Evolutionary conservation across 768 basidiomycete genomes (phyloP), one percentile per base, ranked within the genome.

Genomic region (Suillus alpinus): DNA sequence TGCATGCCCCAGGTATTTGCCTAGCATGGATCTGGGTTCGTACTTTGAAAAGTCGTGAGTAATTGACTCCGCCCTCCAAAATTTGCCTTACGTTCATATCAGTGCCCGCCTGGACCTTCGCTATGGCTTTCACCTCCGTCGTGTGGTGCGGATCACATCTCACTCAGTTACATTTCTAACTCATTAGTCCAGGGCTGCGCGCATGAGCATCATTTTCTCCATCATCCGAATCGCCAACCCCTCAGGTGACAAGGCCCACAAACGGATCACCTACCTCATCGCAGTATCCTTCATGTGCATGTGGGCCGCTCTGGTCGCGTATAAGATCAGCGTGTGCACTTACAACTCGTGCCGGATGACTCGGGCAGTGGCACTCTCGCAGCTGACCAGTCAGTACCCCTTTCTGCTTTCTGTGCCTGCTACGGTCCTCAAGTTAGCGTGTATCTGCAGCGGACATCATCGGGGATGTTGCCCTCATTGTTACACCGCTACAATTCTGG

Each of bases 151-250:
- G 10, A 50, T 32, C 31, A 10, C 10, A 50, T 31, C 10, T 32
- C 10, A n/a, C 10, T n/a, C 31, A 9, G 31, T 31, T 12, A 32
- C 10, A n/a, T 12, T 32, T 32, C 10, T 6, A 32, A 32, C 18
- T 20, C 20, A 56, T 16, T 36, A 36, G 26, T 26, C 20, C 37
- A 59, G 58, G 58, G 58, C 58, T 29, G 47, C 49, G 29, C 58
- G 58, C 29, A 59, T 59, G 58, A 59, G 58, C 29, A 34, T 59
- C 4, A 29, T 59, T 51, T 59, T 59, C 26, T 49, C 58, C 12
- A n/a, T 59, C 20, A 39, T 59, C 31, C 58, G 58, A 34, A 4
- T 59, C 13, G 14, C 36, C 49, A 13, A 31, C 1, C 1, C 13
- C 5, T 20, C 44, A 18, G 31, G 8, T 39, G 8, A 1, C 36